Evolutionary conservation across 2,329 filamentous ascomycete species (phyloP).

Genomic region (Rhynchosporium secalis): DNA sequence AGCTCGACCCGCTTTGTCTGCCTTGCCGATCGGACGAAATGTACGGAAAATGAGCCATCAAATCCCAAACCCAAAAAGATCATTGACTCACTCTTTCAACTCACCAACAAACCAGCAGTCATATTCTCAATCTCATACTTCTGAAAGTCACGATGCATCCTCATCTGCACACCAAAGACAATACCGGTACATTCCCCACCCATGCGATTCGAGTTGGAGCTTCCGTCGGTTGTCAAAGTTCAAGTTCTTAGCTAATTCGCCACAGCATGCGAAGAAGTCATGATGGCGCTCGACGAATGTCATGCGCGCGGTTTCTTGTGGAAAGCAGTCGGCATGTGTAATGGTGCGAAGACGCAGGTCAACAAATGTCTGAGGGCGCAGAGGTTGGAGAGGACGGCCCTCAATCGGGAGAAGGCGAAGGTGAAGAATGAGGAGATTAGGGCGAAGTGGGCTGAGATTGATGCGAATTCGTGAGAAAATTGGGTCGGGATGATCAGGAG

Average conservation of each 20-base stretch:
- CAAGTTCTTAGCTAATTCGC: slow-evolving; percentile 28
- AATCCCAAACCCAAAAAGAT: slow-evolving; percentile 12
- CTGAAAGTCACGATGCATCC: slow-evolving; percentile 76
- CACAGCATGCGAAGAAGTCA: slow-evolving; percentile 89
- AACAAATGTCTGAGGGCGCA: slow-evolving; percentile 82
- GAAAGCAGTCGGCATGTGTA: slow-evolving; percentile 90
- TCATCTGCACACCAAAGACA: slow-evolving; percentile 91
- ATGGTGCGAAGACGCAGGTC: slow-evolving; percentile 78
- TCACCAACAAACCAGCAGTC: neutral
- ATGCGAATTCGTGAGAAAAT: slow-evolving; percentile 60
- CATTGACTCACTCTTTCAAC: slow-evolving; percentile 7
- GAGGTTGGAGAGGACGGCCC: slow-evolving; percentile 72
- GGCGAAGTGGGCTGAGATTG: slow-evolving; percentile 76
- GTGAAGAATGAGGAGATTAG: slow-evolving; percentile 73
- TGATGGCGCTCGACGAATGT: slow-evolving; percentile 92
- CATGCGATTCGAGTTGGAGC: neutral
- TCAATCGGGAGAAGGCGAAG: slow-evolving; percentile 71
- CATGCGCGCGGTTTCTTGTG: slow-evolving; percentile 89
- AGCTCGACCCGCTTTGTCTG: slow-evolving; percentile 17
- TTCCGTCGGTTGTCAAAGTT: neutral
- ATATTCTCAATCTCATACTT: neutral
- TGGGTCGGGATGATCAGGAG: neutral
- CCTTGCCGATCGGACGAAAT: slow-evolving; percentile 16
- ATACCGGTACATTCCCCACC: slow-evolving; percentile 62
- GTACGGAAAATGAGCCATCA: neutral